phyloP scores from a whole-genome alignment of 2,329 filamentous ascomycete species.

The Fonsecaea multimorphosa region DNA sequence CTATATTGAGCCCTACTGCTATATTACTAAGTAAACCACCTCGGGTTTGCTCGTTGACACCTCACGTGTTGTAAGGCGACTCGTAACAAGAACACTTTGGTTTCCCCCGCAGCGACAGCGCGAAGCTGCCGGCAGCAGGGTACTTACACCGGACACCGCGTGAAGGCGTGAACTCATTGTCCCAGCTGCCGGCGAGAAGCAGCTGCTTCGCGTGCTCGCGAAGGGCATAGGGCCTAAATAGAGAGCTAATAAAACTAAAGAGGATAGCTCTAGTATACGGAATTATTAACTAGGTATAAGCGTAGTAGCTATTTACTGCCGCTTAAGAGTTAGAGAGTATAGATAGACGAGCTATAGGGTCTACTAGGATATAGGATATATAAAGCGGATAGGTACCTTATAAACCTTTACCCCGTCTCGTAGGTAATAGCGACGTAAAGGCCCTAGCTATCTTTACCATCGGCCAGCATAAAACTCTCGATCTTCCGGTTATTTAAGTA shows the following conservation, averaged over 20 bases:
- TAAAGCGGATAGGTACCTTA: constrained; percentile 24
- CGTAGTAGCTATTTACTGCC: neutral
- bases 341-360: constrained; percentile 23
- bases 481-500: constrained; percentile 27
- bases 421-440: constrained; percentile 22
- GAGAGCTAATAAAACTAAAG: too few species aligned
- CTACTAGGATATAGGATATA: constrained; percentile 25
- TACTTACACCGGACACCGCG: constrained; percentile 1
- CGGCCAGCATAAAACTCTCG: constrained; percentile 13
- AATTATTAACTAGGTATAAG: neutral
- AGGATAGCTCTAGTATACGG: neutral
- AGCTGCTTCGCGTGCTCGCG: neutral
- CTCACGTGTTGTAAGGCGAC: too few species aligned
- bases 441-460: constrained; percentile 23
- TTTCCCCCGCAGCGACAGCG: neutral
- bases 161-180: constrained; percentile 1
- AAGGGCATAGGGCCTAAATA: too few species aligned
- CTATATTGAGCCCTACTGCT: too few species aligned
- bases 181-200: constrained; percentile 1
- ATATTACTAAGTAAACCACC: too few species aligned
- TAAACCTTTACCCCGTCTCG: constrained; percentile 23
- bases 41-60: too few species aligned
- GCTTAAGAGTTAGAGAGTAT: constrained; percentile 21
- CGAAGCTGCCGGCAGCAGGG: too few species aligned
- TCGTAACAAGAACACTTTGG: too few species aligned